Percentiles rank a stretch among this genome's conserved stretches.
Conservation (phyloP, 331 rosid genomes). For the Quercus lobata region DNA sequence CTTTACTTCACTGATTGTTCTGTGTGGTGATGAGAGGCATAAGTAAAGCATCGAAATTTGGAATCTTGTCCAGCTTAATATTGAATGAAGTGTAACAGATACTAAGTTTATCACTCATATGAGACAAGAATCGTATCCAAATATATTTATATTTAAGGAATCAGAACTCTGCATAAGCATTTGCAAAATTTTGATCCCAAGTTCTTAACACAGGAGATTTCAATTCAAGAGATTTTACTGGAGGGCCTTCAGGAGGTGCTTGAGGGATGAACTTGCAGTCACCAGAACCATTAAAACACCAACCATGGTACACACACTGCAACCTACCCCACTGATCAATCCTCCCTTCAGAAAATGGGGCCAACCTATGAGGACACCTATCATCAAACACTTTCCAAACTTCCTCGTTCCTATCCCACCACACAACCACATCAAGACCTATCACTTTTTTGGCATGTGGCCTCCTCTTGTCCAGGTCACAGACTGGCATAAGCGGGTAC, state of each 20-base stretch:
- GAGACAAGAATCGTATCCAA: background rate
- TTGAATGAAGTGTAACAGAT: background rate
- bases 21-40: no score
- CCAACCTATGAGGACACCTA: slow-evolving; percentile 82
- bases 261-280: slow-evolving; percentile 86
- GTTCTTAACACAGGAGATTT: background rate
- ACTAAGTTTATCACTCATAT: background rate
- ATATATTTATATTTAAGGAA: background rate
- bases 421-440: slow-evolving; percentile 88
- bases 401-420: slow-evolving; percentile 91
- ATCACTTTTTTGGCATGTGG: slow-evolving; percentile 78
- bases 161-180: background rate
- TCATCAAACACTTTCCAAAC: slow-evolving; percentile 86
- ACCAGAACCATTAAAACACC: slow-evolving; percentile 92
- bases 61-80: background rate
- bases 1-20: background rate
- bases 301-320: slow-evolving; percentile 96
- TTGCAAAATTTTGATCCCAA: no score
- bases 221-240: slow-evolving; percentile 33
- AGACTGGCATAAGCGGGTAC: slow-evolving; percentile 87
- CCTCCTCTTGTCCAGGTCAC: slow-evolving; percentile 78
- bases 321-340: slow-evolving; percentile 93
- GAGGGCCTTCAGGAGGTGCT: slow-evolving; percentile 80
- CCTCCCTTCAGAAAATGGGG: slow-evolving; percentile 89
- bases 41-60: background rate